Conservation (phyloP, 192 early-diverging fungal genomes). For the Piromyces sp. region DNA sequence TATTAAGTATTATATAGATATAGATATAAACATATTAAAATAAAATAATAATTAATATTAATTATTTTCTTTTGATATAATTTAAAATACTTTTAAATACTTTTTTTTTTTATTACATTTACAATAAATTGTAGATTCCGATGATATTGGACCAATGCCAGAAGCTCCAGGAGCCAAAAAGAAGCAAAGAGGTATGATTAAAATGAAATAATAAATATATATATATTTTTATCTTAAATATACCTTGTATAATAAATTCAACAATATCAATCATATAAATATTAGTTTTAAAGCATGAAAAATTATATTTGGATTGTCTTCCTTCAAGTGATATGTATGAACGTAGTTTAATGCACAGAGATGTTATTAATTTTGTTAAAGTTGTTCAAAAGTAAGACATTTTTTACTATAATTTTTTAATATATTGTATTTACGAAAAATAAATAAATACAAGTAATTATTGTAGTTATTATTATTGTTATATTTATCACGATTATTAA, state of each 20-base stretch:
- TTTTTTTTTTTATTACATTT: neutral
- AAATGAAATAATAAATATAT: no score
- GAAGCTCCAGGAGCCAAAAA: neutral
- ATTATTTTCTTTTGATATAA: no score
- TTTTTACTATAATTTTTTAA: neutral
- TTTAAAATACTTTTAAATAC: no score
- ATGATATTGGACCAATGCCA: neutral
- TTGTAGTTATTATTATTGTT: no score
- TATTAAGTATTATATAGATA: no score
- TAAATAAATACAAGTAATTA: no score
- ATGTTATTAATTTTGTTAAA: constrained; percentile 56
- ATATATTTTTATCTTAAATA: no score
- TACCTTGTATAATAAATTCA: no score
- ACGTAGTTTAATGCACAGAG: constrained; percentile 87
- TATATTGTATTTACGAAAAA: no score
- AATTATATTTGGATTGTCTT: constrained; percentile 57
- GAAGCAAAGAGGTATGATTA: neutral
- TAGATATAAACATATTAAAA: no score
- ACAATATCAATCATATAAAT: neutral
- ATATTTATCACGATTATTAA: no score
- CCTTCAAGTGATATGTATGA: constrained; percentile 87
- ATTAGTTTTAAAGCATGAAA: constrained; percentile 30
- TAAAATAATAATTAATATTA: no score
- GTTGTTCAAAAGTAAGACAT: constrained; percentile 41
- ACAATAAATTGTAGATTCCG: neutral